phyloP scores from a whole-genome alignment of 164 flowering plant genomes.

The Aristolochia fimbriata region DNA sequence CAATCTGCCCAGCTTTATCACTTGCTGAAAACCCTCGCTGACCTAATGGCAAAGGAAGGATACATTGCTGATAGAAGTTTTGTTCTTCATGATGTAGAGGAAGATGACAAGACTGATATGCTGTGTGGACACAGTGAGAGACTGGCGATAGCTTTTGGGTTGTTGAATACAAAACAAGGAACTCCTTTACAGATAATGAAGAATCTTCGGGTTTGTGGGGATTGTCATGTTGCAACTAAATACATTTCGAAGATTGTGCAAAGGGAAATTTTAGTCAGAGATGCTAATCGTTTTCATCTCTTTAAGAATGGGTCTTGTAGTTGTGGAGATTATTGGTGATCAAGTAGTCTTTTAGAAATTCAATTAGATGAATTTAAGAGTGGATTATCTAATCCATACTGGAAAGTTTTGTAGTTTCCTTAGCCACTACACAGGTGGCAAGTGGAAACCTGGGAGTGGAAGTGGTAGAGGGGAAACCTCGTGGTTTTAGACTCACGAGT shows the following conservation, averaged over 20 bases:
- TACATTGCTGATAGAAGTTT: slow-evolving; percentile 27
- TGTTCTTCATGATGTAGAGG: slow-evolving; percentile 36
- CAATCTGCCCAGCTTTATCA: too few species aligned
- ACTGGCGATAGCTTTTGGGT: slow-evolving; percentile 39
- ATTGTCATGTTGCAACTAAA: slow-evolving; percentile 37
- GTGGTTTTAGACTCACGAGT: too few species aligned
- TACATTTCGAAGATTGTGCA: slow-evolving; percentile 29
- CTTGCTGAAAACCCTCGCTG: too few species aligned
- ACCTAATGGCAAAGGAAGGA: slow-evolving; percentile 26
- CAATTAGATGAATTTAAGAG: not conserved
- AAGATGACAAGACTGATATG: slow-evolving; percentile 34
- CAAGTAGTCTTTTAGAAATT: not conserved
- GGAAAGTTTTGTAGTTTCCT: not conserved
- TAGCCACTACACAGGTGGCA: too few species aligned
- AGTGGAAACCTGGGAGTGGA: too few species aligned
- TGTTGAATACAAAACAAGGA: slow-evolving; percentile 32
- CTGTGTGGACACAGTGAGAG: slow-evolving; percentile 42
- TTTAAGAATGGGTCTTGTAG: slow-evolving; percentile 35
- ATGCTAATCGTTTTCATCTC: slow-evolving; percentile 41
- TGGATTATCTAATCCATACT: not conserved
- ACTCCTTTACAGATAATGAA: slow-evolving; percentile 35
- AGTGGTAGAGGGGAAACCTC: too few species aligned
- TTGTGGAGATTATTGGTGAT: slow-evolving; percentile 43
- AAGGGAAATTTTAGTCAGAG: slow-evolving; percentile 35
- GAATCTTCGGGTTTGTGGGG: slow-evolving; percentile 39